A percentile compares a stretch with the other conserved stretches of the same genome.
phyloP scores from a whole-genome alignment of 352 stramenopile genomes.

The Phytophthora citricola region DNA sequence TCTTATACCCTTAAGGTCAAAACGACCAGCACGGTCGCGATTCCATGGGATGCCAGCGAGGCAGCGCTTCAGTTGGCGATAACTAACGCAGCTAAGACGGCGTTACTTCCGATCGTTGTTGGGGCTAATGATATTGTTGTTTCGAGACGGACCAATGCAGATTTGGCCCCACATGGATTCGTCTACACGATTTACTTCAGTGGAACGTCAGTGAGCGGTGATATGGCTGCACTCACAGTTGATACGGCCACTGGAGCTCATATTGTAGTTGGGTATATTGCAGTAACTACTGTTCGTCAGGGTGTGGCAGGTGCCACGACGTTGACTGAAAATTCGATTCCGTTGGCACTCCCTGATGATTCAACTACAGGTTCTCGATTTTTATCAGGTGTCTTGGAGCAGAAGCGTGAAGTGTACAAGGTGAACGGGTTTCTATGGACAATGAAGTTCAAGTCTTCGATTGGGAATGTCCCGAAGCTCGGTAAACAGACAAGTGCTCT shows the following conservation, averaged over 20 bases:
- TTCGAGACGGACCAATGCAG: slow-evolving; percentile 50
- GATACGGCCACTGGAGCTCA: slow-evolving; percentile 4
- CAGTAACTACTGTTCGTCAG: slow-evolving; percentile 37
- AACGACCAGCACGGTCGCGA: slow-evolving; percentile 37
- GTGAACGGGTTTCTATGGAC: slow-evolving; percentile 85
- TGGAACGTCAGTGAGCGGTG: slow-evolving; percentile 46
- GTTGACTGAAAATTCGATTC: slow-evolving; percentile 55
- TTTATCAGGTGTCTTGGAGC: slow-evolving; percentile 36
- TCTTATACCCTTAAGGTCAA: slow-evolving; percentile 55
- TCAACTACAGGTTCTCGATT: slow-evolving; percentile 39
- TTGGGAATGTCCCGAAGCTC: slow-evolving; percentile 68
- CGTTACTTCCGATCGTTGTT: slow-evolving; percentile 28
- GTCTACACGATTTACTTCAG: slow-evolving; percentile 85
- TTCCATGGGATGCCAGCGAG: slow-evolving; percentile 72
- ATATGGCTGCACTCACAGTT: slow-evolving; percentile 39
- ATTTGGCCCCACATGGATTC: slow-evolving; percentile 56
- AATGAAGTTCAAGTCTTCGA: slow-evolving; percentile 81
- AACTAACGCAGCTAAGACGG: slow-evolving; percentile 27
- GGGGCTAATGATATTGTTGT: slow-evolving; percentile 54
- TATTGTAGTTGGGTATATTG: slow-evolving; percentile 46
- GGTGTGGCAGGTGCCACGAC: slow-evolving; percentile 37
- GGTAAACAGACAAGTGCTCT: slow-evolving; percentile 32
- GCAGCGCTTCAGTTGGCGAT: slow-evolving; percentile 27
- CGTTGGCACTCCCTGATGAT: slow-evolving; percentile 47
- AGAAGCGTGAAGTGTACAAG: slow-evolving; percentile 64